Conservation (phyloP, 73 alveolate genomes). For the Blepharisma japonicum region DNA sequence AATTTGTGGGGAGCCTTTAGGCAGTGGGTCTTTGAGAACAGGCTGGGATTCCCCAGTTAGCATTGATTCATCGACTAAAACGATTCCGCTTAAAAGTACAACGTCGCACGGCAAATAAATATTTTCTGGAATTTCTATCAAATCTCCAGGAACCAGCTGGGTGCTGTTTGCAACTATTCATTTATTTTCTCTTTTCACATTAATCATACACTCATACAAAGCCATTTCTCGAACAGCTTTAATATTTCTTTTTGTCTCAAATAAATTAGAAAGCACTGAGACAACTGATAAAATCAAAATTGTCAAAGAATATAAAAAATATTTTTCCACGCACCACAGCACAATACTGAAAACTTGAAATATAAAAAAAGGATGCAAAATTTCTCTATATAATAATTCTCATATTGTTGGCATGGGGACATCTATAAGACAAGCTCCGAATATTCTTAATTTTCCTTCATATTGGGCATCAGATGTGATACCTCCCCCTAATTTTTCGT, state of each 20-base stretch:
- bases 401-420: constrained; percentile 41
- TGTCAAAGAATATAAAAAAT: constrained; percentile 75
- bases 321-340: constrained; percentile 87
- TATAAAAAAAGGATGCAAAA: constrained; percentile 79
- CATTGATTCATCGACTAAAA: constrained; percentile 90
- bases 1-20: constrained; percentile 41
- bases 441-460: constrained; percentile 1
- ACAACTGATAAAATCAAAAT: constrained; percentile 73
- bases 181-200: constrained; percentile 55
- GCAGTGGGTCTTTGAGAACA: constrained; percentile 72
- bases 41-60: constrained; percentile 96
- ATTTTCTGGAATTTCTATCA: constrained; percentile 74
- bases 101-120: constrained; percentile 83
- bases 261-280: constrained; percentile 64
- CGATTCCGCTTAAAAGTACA: constrained; percentile 74
- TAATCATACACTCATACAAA: constrained; percentile 66
- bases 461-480: not conserved
- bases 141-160: constrained; percentile 94
- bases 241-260: constrained; percentile 77
- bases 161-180: constrained; percentile 31
- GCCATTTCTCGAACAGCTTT: constrained; percentile 85
- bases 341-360: constrained; percentile 58
- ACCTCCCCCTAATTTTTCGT: constrained; percentile 12
- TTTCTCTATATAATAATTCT: constrained; percentile 32
- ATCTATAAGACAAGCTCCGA: constrained; percentile 55